Base-by-base conservation (phyloP, 345 rosid species). In the Populus tremula region DNA sequence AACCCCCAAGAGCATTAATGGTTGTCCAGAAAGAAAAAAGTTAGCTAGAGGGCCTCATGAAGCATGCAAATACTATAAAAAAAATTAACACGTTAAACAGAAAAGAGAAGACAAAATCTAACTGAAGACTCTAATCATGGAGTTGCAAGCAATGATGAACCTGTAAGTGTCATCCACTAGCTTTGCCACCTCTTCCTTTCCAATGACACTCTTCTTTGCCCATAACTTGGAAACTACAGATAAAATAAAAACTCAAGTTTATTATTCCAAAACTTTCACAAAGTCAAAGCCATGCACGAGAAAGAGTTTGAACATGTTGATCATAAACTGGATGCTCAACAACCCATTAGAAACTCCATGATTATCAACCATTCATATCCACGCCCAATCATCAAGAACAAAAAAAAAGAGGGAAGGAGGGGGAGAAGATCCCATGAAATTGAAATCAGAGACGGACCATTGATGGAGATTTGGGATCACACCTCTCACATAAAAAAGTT, bases 151-250 rank as follows among this genome's bases (percentile, higher is more conserved):
- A 76, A 73, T 8, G 16, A 36, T 56, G 50, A 14, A 94, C 99
- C 99, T 94, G 86, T 94, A 92, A 27, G 88, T 92, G 82, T 90
- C 99, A 23, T 92, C 98, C 5, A 96, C 94, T 62, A 96, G 81
- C 87, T 91, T 96, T 43, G 97, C 97, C 35, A 88, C 97, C 53
- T 85, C 96, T 78, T 94, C 99, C 93, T 86, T 96, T 43, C 91
- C 87, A 59, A 89, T 76, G 29, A 82, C 71, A 80, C 80, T 87
- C 91, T 86, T 94, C 89, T 92, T 96, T 76, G 90, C 80, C 90
- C 91, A 89, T 78, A 82, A 80, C 87, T 84, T 91, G 45, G 98
- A 82, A 84, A 78, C 99, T 96, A 83, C 39, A 82, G 38, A 65
- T n/a, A 75, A 31, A 25, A 16, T 13, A 8, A 1, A 27, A 41